Evolutionary conservation across 2,329 filamentous ascomycete species (phyloP).

Genomic region (Aspergillus japonicus): DNA sequence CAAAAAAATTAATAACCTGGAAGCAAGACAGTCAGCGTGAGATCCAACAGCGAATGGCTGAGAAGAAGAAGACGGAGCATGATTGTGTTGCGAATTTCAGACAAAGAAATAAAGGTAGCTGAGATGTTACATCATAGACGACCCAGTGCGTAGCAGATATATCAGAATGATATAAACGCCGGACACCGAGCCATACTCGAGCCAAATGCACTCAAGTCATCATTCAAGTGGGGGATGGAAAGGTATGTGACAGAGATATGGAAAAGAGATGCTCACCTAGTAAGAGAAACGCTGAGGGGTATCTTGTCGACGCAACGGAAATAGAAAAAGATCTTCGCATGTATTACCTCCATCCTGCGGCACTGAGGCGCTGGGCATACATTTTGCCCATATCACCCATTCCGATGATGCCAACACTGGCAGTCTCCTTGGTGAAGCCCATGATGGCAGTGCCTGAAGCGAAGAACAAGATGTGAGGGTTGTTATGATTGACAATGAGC

Average conservation of each 20-base stretch:
- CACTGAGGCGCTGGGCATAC: conserved; percentile 86
- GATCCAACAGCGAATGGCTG: not conserved
- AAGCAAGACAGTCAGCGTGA: not conserved
- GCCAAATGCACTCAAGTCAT: conserved; percentile 99
- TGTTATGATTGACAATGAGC: not conserved
- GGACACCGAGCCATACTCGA: conserved; percentile 80
- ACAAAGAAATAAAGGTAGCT: conserved; percentile 94
- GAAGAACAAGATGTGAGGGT: not conserved
- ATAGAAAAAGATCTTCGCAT: conserved; percentile 5
- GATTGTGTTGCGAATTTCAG: conserved; percentile 58
- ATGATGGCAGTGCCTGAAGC: conserved; percentile 19
- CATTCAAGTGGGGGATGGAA: conserved; percentile 52
- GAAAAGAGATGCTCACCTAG: conserved; percentile 24
- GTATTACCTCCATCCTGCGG: conserved; percentile 82
- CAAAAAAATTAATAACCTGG: not conserved
- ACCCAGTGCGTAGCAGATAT: conserved; percentile 55
- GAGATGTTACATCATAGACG: conserved; percentile 98
- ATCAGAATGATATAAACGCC: conserved; percentile 74
- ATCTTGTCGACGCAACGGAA: not conserved
- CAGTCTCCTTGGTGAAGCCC: conserved; percentile 58
- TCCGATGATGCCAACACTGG: conserved; percentile 88
- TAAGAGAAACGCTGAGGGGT: conserved; percentile 32
- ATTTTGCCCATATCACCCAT: conserved; percentile 99
- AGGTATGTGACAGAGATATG: conserved; percentile 2
- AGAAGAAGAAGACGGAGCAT: conserved; percentile 2